Percentiles rank a stretch among this genome's conserved stretches.
phyloP scores from a whole-genome alignment of 768 basidiomycete genomes.

The Amanita fuliginea region DNA sequence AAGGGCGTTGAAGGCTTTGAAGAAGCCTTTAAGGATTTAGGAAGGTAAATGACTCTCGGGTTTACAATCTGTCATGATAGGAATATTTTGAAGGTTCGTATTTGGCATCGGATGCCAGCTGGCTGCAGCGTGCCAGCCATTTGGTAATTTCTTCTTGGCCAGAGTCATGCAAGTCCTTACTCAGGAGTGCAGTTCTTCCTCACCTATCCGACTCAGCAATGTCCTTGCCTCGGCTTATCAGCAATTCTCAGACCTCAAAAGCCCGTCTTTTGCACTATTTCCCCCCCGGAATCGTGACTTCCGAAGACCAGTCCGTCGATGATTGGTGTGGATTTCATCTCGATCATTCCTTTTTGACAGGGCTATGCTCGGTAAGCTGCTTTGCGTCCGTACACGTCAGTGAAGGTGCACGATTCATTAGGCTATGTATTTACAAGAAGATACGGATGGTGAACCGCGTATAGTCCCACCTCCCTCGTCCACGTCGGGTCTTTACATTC shows the following conservation, averaged over 20 bases:
- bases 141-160: slow-evolving; percentile 39
- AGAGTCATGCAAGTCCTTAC: too few relatives aligned
- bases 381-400: slow-evolving; percentile 2
- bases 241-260: slow-evolving; percentile 74
- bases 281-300: slow-evolving; percentile 30
- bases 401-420: slow-evolving; percentile 14
- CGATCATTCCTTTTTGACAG: slow-evolving; percentile 87
- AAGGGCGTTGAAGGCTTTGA: slow-evolving; percentile 66
- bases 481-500: slow-evolving; percentile 83
- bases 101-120: slow-evolving; percentile 75
- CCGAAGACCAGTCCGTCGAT: slow-evolving; percentile 61
- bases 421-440: slow-evolving; percentile 76
- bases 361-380: slow-evolving; percentile 69
- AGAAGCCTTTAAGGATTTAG: slow-evolving; percentile 79
- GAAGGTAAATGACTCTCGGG: slow-evolving; percentile 30
- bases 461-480: slow-evolving; percentile 60
- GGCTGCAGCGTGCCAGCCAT: slow-evolving; percentile 83
- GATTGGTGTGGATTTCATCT: slow-evolving; percentile 95
- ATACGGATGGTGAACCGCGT: slow-evolving; percentile 25
- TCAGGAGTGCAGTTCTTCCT: slow-evolving; percentile 39
- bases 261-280: slow-evolving; percentile 96
- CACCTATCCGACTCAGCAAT: slow-evolving; percentile 55
- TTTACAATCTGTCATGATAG: neutral
- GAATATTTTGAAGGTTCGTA: slow-evolving; percentile 43
- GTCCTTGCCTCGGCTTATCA: slow-evolving; percentile 63